Conservation (phyloP, 495 filamentous ascomycete genomes). For the Aspergillus sparsus region DNA sequence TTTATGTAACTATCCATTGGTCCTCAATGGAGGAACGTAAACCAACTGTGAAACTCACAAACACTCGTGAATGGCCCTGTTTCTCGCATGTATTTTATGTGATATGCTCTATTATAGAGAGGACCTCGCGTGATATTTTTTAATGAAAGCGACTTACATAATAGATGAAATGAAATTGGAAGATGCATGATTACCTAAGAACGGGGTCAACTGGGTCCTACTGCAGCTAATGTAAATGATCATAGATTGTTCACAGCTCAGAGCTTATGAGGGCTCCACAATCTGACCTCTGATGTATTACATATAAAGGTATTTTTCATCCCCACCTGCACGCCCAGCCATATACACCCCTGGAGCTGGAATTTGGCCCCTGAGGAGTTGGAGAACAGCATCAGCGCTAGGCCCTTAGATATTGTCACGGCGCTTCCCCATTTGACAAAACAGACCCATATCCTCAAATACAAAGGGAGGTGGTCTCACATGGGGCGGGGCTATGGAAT, state of each 20-base stretch:
- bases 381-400: not conserved
- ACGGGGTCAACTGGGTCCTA: not conserved
- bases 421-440: not conserved
- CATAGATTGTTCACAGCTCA: not conserved
- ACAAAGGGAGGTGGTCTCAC: too few species aligned
- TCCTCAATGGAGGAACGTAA: too few species aligned
- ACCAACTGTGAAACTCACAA: too few species aligned
- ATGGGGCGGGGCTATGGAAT: too few species aligned
- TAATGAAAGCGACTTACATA: slow-evolving; percentile 16
- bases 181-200: not conserved
- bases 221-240: not conserved
- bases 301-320: not conserved
- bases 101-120: slow-evolving; percentile 31
- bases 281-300: not conserved
- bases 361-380: not conserved
- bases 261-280: not conserved
- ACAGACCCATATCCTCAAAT: too few species aligned
- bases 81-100: too few species aligned
- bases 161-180: not conserved
- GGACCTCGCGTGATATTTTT: slow-evolving; percentile 25
- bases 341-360: not conserved
- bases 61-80: too few species aligned
- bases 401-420: not conserved
- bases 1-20: too few species aligned
- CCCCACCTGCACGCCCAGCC: not conserved